Evolutionary conservation across 2,329 filamentous ascomycete species (phyloP), one percentile per base, ranked within the genome.

Genomic region (Penicillium rolfsii): DNA sequence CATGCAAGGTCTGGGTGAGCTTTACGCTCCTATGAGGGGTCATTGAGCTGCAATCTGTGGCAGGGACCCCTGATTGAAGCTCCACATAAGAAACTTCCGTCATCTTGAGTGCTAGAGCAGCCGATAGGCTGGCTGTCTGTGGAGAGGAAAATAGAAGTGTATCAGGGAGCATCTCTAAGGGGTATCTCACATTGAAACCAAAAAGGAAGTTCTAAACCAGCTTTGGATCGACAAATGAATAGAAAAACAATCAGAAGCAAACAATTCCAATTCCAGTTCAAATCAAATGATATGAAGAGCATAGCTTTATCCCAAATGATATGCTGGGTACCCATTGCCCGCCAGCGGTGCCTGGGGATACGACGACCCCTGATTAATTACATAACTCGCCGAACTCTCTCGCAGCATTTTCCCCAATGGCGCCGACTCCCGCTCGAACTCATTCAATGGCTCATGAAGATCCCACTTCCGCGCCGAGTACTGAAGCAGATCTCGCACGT

Each of bases 391-490:
- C 9, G 70, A 61, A 16, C 64, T 62, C n/a, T 70, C 67, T 52
- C 68, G 57, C 16, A 77, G 62, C 50, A 66, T 67, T 24, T 67
- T 64, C 35, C 64, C 71, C 26, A 76, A 49, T 6, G 66, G 49
- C 0, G 67, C 66, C 8, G 76, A 77, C 24, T 72, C 59, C 3
- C 63, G 64, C 56, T 75, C 69, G 52, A 78, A 78, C 35, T 73
- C 65, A 16, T 76, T 69, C 22, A 75, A 57, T 11, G 74, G 66
- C 5, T 19, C 45, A 8, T 61, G 63, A 33, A 76, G 60, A 46
- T 73, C 70, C 77, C 77, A 79, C 55, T 76, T 75, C 35, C 67
- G 67, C 22, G 63, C 61, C 19, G 73, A 73, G 52, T 73, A 74
- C 22, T 71, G 64, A 3, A 79, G 70, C 22, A 79, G 63, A 19